Percentiles rank a stretch among this genome's conserved stretches.
These are phyloP conservation scores for Syncephalastrum contaminatum DNA, from an alignment of 371 early-diverging fungal species.

Conservation along the genomic window DNA sequence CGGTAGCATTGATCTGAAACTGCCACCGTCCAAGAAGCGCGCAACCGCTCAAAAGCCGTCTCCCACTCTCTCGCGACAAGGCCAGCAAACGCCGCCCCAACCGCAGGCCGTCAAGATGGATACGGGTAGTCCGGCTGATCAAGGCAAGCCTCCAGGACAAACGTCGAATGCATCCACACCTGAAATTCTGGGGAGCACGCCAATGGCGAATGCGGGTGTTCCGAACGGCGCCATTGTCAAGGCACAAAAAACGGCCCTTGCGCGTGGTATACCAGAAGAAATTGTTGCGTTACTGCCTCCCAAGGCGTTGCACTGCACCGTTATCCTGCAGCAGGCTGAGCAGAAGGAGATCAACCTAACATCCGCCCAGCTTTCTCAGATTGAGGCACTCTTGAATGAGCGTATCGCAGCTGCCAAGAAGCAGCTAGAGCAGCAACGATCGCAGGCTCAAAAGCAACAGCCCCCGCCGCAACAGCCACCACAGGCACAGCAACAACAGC, in stretches of 20 bases:
- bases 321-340: conserved; percentile 31
- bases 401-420: conserved; percentile 25
- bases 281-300: conserved; percentile 30
- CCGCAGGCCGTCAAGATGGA: neutral
- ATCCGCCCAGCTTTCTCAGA: conserved; percentile 27
- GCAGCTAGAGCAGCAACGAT: conserved; percentile 11
- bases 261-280: conserved; percentile 31
- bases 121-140: too few species aligned
- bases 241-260: conserved; percentile 33
- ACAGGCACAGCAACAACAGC: conserved; percentile 10
- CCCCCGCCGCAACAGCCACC: conserved; percentile 13
- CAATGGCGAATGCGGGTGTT: too few species aligned
- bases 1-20: conserved; percentile 40
- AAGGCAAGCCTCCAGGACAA: too few species aligned
- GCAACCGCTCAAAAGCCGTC: conserved; percentile 11
- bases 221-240: conserved; percentile 15
- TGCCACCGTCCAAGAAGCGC: conserved; percentile 41
- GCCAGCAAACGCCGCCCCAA: conserved; percentile 2
- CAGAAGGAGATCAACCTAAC: conserved; percentile 23
- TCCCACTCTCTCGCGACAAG: conserved; percentile 1
- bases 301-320: conserved; percentile 34
- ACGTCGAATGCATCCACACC: too few species aligned
- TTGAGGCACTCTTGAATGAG: conserved; percentile 28
- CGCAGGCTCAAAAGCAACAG: conserved; percentile 14
- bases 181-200: too few species aligned